Evolutionary conservation across 202 grass and related monocot genomes (phyloP), one percentile per base, ranked within the genome.

Genomic region (Zizania palustris): DNA sequence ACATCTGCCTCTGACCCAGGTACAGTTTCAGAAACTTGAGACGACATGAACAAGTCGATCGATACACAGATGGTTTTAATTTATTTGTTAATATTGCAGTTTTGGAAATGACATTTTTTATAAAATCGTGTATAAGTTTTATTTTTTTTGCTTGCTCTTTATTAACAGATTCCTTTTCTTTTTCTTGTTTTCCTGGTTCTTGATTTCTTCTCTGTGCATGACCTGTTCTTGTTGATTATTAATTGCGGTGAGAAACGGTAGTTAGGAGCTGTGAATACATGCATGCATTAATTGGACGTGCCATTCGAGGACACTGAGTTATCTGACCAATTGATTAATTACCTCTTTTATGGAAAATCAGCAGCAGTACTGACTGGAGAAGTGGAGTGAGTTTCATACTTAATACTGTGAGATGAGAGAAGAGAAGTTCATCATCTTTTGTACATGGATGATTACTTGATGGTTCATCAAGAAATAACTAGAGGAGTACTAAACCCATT

Each of bases 1-100:
- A 34, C 51, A 55, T 7, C 70, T 97, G 63, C 89, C 88, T 57
- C 74, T 97, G 5, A 85, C 60, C 28, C 91, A 92, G 86, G 91
- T 97, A 60, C 9, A 72, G 10, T 18, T 18, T 55, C 28, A 28
- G 28, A 28, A 28, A 28, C 28, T 67, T 56, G 4, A 1, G 54
- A 16, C 18, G 59, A 44, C 28, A 28, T 28, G 2, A 7, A 18
- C 7, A 6, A 18, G 18, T 6, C 3, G n/a, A n/a, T 6, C 3
- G n/a, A n/a, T 28, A 28, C 28, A 28, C 28, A 28, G 28, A 28
- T 28, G 28, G 28, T 28, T 28, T 28, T 28, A 28, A n/a, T n/a
- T n/a, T n/a, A n/a, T n/a, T 28, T 28, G 28, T 28, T 28, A 28
- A 28, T 54, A 19, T 9, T 54, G 44, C 19, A 35, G 18, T 60